phyloP scores from a whole-genome alignment of 805 yeast genomes.

The Hanseniaspora pseudoguilliermondii region DNA sequence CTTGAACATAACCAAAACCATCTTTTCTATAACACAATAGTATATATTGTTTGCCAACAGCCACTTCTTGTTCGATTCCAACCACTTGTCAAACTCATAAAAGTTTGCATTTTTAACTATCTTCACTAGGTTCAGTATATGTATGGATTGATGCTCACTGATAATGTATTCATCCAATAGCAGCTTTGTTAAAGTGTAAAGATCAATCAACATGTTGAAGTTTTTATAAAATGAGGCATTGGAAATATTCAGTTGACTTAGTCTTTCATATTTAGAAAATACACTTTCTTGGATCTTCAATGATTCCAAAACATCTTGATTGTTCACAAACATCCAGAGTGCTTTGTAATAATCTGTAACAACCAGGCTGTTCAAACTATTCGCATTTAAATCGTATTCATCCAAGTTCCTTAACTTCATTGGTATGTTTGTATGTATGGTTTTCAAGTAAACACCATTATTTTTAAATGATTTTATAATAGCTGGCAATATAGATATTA shows the following conservation, averaged over 20 bases:
- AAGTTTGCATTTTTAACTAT: constrained; percentile 36
- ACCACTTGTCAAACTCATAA: constrained; percentile 24
- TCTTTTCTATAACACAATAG: constrained; percentile 31
- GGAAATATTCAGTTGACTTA: not conserved
- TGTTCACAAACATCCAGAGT: not conserved
- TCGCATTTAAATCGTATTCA: not conserved
- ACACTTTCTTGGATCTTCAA: not conserved
- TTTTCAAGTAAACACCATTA: constrained; percentile 2
- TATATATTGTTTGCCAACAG: constrained; percentile 27
- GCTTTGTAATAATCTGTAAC: not conserved
- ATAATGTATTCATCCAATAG: constrained; percentile 2
- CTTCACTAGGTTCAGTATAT: constrained; percentile 27
- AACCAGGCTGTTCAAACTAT: not conserved
- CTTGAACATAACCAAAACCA: constrained; percentile 32
- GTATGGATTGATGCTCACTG: not conserved
- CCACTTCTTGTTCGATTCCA: constrained; percentile 24
- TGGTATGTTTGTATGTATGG: constrained; percentile 6
- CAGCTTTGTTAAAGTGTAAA: not conserved
- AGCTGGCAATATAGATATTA: not conserved
- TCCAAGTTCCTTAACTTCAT: constrained; percentile 3
- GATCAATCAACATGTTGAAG: not conserved
- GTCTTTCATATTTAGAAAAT: not conserved
- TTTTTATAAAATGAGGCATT: not conserved
- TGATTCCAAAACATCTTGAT: constrained; percentile 1
- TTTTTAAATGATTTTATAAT: constrained; percentile 2